These are phyloP conservation scores for Solanum hybrid DNA, from an alignment of 305 asterid species.

Conservation along the genomic window DNA sequence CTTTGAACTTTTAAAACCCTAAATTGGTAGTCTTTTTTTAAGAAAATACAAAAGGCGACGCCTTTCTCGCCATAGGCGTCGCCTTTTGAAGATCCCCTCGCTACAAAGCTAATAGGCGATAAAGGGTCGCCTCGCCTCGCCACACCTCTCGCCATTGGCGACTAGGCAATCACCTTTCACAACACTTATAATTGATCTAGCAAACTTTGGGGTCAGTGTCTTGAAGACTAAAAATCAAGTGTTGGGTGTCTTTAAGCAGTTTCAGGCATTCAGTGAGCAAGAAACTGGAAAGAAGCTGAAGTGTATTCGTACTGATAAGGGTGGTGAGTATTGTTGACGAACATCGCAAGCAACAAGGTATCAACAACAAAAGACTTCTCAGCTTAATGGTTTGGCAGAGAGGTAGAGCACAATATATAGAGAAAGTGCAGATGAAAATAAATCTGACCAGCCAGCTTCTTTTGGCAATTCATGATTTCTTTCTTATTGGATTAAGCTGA, in stretches of 20 bases:
- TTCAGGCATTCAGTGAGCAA: not conserved
- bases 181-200: not conserved
- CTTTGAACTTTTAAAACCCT: not conserved
- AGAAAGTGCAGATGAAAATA: not conserved
- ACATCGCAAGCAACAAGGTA: not conserved
- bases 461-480: not conserved
- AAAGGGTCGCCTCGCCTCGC: not conserved
- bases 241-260: not conserved
- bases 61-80: no score
- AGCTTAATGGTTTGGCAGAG: not conserved
- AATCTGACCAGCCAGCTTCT: not conserved
- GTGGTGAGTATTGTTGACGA: not conserved
- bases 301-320: not conserved
- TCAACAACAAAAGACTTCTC: not conserved
- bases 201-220: not conserved
- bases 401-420: not conserved
- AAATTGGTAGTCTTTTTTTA: not conserved
- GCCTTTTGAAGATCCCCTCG: not conserved
- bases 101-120: not conserved
- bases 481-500: not conserved
- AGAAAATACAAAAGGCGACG: not conserved
- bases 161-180: not conserved
- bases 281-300: not conserved
- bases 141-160: not conserved
- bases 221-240: not conserved